Percentiles rank a stretch among this genome's conserved stretches.
These are phyloP conservation scores for Phytophthora crassamura DNA, from an alignment of 352 stramenopile species.

Conservation along the genomic window DNA sequence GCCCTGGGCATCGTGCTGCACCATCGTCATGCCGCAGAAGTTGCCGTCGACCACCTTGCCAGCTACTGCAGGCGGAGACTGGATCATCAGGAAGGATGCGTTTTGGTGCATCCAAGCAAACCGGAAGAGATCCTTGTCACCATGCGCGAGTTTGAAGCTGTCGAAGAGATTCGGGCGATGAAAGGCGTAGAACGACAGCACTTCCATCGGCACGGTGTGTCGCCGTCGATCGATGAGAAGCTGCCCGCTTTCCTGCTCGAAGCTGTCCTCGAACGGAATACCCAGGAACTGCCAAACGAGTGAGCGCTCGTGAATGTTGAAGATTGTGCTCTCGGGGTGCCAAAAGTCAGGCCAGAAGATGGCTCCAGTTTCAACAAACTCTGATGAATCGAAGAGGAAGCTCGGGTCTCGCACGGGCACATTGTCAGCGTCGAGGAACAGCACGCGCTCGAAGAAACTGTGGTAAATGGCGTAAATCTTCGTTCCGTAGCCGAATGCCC, in stretches of 20 bases:
- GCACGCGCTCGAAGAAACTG: slow-evolving; percentile 46
- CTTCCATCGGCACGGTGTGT: slow-evolving; percentile 35
- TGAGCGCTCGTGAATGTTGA: slow-evolving; percentile 64
- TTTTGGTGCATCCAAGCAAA: slow-evolving; percentile 63
- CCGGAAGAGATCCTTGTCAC: slow-evolving; percentile 70
- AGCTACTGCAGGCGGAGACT: slow-evolving; percentile 43
- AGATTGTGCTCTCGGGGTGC: slow-evolving; percentile 68
- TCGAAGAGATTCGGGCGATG: slow-evolving; percentile 50
- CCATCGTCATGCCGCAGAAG: slow-evolving; percentile 67
- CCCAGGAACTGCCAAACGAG: slow-evolving; percentile 63
- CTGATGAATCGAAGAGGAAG: slow-evolving; percentile 49
- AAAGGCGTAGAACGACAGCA: slow-evolving; percentile 52
- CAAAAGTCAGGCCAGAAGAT: slow-evolving; percentile 78
- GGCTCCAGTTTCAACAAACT: slow-evolving; percentile 48
- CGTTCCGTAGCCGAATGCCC: slow-evolving; percentile 52
- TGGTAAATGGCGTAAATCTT: slow-evolving; percentile 60
- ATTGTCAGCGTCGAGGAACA: slow-evolving; percentile 71
- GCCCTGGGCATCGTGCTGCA: slow-evolving; percentile 45
- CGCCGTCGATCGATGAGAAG: slow-evolving; percentile 53
- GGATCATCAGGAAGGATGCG: slow-evolving; percentile 60
- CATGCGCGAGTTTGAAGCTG: slow-evolving; percentile 45
- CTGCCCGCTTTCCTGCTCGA: slow-evolving; percentile 73
- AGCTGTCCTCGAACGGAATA: slow-evolving; percentile 56
- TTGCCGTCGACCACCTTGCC: slow-evolving; percentile 36
- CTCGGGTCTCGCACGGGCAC: slow-evolving; percentile 53